Evolutionary conservation across 2,329 filamentous ascomycete species (phyloP), one percentile per base, ranked within the genome.

Genomic region (Tolypocladium paradoxum): DNA sequence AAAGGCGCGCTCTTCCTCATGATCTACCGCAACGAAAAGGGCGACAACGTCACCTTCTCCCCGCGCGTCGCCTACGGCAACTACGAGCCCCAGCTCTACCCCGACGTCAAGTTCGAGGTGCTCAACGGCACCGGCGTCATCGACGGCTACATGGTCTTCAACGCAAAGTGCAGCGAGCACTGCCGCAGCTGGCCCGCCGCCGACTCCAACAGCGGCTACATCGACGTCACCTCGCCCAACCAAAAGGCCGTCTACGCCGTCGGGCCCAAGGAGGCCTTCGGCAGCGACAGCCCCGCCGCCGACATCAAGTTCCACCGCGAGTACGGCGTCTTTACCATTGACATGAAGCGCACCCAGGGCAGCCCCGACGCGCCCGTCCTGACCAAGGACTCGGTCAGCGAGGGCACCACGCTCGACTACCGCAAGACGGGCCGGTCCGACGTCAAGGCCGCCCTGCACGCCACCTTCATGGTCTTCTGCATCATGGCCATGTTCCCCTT

Each of bases 401-500:
- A 69, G 22, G 74, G 70, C 18, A 66, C 72, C 24, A 61, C 55
- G 49, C 64, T 70, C 46, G 57, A 67, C 43, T 66, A 60, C 24
- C 60, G 61, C 49, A 58, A 59, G 12, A 63, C 59, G 7, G 67
- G 70, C 53, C 61, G 61, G 45, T 56, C 56, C 2, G 73, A 78
- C 51, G 65, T 61, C 57, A 69, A 65, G 56, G 70, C 73, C 0
- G 69, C 71, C 5, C 65, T 70, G 4, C 75, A 82, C 49, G 73
- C 70, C 7, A 62, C 73, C 4, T 61, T 80, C 47, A 85, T 85
- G 82, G 68, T 81, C 38, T 63, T 80, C 12, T 70, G 71, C 14
- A 77, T 84, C 54, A 68, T 82, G 3, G 71, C 76, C 18, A 58
- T 84, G 48, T 76, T 82, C 62, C 82, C 82, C 0, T 56, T 78